Percentiles rank a stretch among this genome's conserved stretches.
phyloP scores from a whole-genome alignment of 768 basidiomycete genomes.

The Amanita fuliginea region DNA sequence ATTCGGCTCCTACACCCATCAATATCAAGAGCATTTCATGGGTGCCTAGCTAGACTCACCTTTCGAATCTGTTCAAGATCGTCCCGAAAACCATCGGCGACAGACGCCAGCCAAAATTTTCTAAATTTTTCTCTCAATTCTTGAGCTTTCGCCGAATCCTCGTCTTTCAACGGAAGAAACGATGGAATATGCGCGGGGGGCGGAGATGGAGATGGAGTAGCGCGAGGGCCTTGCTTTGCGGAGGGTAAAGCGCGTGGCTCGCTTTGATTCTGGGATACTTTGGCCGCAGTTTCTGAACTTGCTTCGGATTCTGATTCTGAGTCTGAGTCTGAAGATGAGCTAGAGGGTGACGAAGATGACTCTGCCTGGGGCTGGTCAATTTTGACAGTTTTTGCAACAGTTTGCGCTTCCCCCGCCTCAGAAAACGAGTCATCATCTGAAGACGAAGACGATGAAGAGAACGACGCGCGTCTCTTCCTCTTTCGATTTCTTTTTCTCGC shows the following conservation, averaged over 20 bases:
- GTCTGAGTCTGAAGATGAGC: slow-evolving; percentile 12
- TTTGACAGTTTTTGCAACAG: not conserved
- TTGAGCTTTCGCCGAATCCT: slow-evolving; percentile 33
- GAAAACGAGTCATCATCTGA: slow-evolving; percentile 11
- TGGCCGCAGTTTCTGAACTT: slow-evolving; percentile 4
- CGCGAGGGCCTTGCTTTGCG: not conserved
- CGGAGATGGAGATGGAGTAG: slow-evolving; percentile 34
- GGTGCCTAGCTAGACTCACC: slow-evolving; percentile 27
- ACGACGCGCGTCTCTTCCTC: slow-evolving; percentile 28
- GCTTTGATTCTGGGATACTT: not conserved
- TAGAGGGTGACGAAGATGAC: slow-evolving; percentile 9
- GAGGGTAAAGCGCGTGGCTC: not conserved
- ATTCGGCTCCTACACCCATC: slow-evolving; percentile 39
- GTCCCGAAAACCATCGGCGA: slow-evolving; percentile 73
- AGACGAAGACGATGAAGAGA: slow-evolving; percentile 23
- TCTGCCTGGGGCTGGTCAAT: not conserved
- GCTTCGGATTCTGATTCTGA: slow-evolving; percentile 12
- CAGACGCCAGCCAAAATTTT: slow-evolving; percentile 80
- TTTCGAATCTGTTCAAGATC: slow-evolving; percentile 80
- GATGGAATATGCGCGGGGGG: slow-evolving; percentile 40
- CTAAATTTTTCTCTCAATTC: slow-evolving; percentile 57
- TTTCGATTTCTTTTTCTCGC: slow-evolving; percentile 30
- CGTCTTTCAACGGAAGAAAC: slow-evolving; percentile 34
- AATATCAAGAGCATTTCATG: not conserved
- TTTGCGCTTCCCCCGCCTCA: slow-evolving; percentile 3